phyloP scores from a whole-genome alignment of 169 alveolate genomes.

The Plasmodium berghei region DNA sequence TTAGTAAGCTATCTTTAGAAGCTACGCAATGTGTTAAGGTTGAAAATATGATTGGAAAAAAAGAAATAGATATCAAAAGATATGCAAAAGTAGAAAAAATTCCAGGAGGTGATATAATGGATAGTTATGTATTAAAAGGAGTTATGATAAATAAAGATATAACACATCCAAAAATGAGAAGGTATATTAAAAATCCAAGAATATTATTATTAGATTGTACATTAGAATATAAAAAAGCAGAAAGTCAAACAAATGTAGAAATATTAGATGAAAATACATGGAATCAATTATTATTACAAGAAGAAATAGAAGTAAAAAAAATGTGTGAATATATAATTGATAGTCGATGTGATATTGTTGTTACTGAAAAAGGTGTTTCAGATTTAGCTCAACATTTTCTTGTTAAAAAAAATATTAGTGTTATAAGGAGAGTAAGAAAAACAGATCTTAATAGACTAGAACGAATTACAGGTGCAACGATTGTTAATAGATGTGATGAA shows the following conservation, averaged over 20 bases:
- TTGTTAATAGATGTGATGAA: constrained; percentile 98
- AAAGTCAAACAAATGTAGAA: constrained; percentile 97
- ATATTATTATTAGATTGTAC: constrained; percentile 97
- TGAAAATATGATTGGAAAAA: constrained; percentile 84
- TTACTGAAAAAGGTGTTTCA: constrained; percentile 98
- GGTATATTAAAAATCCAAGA: constrained; percentile 96
- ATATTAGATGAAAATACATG: constrained; percentile 97
- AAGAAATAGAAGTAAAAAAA: constrained; percentile 96
- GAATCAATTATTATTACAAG: constrained; percentile 94
- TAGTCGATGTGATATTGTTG: constrained; percentile 96
- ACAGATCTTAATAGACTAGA: constrained; percentile 98
- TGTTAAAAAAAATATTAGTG: constrained; percentile 94
- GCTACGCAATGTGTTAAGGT: constrained; percentile 93
- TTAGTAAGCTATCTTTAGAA: constrained; percentile 94
- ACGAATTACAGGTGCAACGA: constrained; percentile 97
- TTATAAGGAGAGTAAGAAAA: constrained; percentile 94
- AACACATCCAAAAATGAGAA: constrained; percentile 98
- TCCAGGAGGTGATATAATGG: constrained; percentile 99
- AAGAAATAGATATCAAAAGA: constrained; percentile 95
- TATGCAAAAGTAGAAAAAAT: constrained; percentile 98
- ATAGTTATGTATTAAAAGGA: constrained; percentile 96
- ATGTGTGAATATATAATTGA: constrained; percentile 96
- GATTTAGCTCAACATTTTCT: constrained; percentile 97
- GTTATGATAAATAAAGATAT: constrained; percentile 98
- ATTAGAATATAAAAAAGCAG: constrained; percentile 99